Base-by-base conservation (phyloP, 805 yeast genomes). In the Ogataea henricii region DNA sequence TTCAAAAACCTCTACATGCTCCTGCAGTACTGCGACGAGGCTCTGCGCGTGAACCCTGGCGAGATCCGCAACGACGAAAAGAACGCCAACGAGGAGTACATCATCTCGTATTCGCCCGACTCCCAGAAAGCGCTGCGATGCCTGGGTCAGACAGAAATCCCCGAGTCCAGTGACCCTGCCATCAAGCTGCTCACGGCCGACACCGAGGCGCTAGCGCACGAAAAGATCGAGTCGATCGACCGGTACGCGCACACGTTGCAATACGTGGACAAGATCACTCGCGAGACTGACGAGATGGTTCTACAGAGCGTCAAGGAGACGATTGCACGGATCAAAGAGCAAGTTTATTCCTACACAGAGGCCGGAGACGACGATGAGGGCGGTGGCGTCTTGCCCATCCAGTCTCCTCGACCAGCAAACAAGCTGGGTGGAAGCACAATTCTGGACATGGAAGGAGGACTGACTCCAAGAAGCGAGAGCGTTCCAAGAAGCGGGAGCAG, bases 241-340 rank as follows among this genome's bases (percentile, higher is more conserved):
- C 72, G 97, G 58, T 72, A 87, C 46, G 83, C 88, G 12, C 86
- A 90, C 51, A 79, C 89, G 2, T 71, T 88, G 50, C 81, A 85
- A 46, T 89, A 85, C 63, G 82, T 87, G 17, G 85, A 85, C 53
- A 84, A 82, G 57, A 82, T 90, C 42, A 86, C 88, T 45, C 79
- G 76, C 44, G 96, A 91, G 64, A 87, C 89, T 3, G 94, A 89
- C 60, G 74, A 67, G 17, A 69, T 82, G 59, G 90, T 90, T 2
- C 66, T 87, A 22, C 67, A 71, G 30, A 72, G 85, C 1, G 87
- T 91, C 3, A 69, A 75, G 20, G 81, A 82, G 29, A 85, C 94
- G 0, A 76, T 89, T 2, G 65, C 68, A 30, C 79, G 76, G 55
- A 83, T 79, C 10, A 70, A 71, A 45, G 80, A 60, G 23, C 67